These are phyloP conservation scores for Claviceps sp. DNA, from an alignment of 2,329 filamentous ascomycete species.

Conservation along the genomic window DNA sequence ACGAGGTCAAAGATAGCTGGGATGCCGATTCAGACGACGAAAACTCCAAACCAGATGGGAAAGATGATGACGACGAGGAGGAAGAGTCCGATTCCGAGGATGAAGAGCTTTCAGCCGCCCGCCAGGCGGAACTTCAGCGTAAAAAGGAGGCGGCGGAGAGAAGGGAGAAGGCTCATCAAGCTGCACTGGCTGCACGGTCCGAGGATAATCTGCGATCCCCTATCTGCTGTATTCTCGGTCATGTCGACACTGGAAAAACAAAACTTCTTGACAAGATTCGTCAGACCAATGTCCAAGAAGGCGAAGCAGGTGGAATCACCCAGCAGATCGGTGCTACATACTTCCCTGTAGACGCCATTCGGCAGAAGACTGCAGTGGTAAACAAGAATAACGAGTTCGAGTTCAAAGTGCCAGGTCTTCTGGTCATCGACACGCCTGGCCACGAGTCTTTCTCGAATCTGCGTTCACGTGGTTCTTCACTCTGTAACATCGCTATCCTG, in stretches of 20 bases:
- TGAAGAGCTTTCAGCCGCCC: constrained; percentile 60
- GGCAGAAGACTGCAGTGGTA: constrained; percentile 84
- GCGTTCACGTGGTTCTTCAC: constrained; percentile 88
- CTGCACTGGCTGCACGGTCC: constrained; percentile 78
- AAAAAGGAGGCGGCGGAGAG: constrained; percentile 85
- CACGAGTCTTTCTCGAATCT: constrained; percentile 99
- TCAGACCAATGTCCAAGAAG: constrained; percentile 96
- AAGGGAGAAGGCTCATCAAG: constrained; percentile 80
- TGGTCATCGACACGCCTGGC: constrained; percentile 96
- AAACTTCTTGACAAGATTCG: constrained; percentile 97
- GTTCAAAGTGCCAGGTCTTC: constrained; percentile 91
- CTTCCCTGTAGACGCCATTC: constrained; percentile 88
- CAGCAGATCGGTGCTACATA: constrained; percentile 99
- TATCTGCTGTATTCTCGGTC: constrained; percentile 98
- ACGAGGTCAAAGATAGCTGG: constrained; percentile 87
- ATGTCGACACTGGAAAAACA: constrained; percentile 99
- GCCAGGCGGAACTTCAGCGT: constrained; percentile 58
- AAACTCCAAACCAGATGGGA: constrained; percentile 15
- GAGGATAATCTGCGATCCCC: constrained; percentile 92
- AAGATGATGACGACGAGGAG: constrained; percentile 15
- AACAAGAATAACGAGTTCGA: constrained; percentile 85
- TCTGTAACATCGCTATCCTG: constrained; percentile 98
- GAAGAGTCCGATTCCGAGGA: constrained; percentile 35
- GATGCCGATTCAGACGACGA: constrained; percentile 75
- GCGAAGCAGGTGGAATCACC: constrained; percentile 97